Percentiles rank a stretch among this genome's conserved stretches.
Evolutionary conservation across 2,329 filamentous ascomycete species (phyloP).

Genomic region (Fusarium clavum): DNA sequence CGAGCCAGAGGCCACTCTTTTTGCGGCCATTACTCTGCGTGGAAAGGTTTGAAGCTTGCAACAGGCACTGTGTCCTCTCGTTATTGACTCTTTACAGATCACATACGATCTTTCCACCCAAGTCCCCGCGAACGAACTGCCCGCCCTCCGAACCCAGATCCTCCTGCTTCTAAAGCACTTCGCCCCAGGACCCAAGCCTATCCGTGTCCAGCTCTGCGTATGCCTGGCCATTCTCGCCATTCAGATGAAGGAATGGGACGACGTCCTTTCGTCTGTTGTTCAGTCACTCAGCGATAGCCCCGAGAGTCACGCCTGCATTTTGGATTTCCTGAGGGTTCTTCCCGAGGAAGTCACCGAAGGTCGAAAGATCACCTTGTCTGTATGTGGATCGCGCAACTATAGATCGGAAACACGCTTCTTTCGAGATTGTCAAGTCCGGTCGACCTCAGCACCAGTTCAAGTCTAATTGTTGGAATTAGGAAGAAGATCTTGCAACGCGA

Average conservation of each 20-base stretch:
- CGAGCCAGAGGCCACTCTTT: constrained; percentile 88
- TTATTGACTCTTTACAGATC: constrained; percentile 70
- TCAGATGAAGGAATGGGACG: constrained; percentile 95
- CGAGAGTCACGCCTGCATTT: constrained; percentile 84
- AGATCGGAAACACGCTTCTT: constrained; percentile 53
- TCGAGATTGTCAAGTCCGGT: constrained; percentile 52
- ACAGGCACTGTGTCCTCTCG: neutral
- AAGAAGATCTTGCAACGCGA: constrained; percentile 90
- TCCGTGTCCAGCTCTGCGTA: constrained; percentile 92
- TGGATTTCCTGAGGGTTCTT: constrained; percentile 96
- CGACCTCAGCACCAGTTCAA: constrained; percentile 51
- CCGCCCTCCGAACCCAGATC: constrained; percentile 84
- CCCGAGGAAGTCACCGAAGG: constrained; percentile 99
- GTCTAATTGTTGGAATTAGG: constrained; percentile 71
- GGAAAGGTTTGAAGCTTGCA: constrained; percentile 77
- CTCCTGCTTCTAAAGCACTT: constrained; percentile 84
- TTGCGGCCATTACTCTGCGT: constrained; percentile 95
- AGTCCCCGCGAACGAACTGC: constrained; percentile 79
- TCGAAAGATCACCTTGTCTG: constrained; percentile 98
- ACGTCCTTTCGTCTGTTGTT: constrained; percentile 87
- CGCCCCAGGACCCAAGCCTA: constrained; percentile 83
- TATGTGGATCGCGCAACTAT: constrained; percentile 78
- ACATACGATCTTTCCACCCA: constrained; percentile 92
- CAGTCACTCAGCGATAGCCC: constrained; percentile 80
- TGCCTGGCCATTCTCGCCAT: constrained; percentile 95